phyloP scores from a whole-genome alignment of 306 rosid genomes.

The Rubus idaeus region DNA sequence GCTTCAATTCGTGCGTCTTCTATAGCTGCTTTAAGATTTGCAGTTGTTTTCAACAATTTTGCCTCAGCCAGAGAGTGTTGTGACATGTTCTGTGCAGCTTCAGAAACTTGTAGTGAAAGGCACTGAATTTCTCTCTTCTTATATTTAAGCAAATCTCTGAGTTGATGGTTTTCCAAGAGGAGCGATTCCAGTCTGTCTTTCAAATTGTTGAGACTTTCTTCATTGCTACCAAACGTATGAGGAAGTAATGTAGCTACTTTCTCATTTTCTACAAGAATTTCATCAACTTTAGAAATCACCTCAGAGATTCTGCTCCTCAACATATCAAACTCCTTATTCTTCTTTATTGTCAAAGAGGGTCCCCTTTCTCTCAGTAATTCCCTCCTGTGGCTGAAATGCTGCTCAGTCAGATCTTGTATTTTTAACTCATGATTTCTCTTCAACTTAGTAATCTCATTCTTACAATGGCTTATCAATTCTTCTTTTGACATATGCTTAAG shows the following conservation, averaged over 20 bases:
- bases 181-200: constrained; percentile 64
- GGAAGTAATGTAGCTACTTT: constrained; percentile 26
- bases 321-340: constrained; percentile 68
- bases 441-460: constrained; percentile 61
- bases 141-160: constrained; percentile 54
- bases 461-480: constrained; percentile 43
- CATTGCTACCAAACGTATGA: constrained; percentile 26
- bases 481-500: constrained; percentile 50
- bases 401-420: constrained; percentile 66
- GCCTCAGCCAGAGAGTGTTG: constrained; percentile 45
- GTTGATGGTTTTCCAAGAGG: constrained; percentile 50
- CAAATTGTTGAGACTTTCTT: constrained; percentile 52
- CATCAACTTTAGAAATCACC: constrained; percentile 63
- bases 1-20: constrained; percentile 50
- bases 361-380: constrained; percentile 51
- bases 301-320: constrained; percentile 66
- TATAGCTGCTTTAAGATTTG: constrained; percentile 47
- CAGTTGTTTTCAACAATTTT: constrained; percentile 37
- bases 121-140: constrained; percentile 52
- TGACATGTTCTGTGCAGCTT: constrained; percentile 42
- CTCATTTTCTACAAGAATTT: constrained; percentile 54
- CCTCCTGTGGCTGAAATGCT: constrained; percentile 52
- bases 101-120: constrained; percentile 61
- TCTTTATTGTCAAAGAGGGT: constrained; percentile 53
- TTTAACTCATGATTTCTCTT: constrained; percentile 80